Conservation (phyloP, 1,139 yeast species). For the Pichia sp. region DNA sequence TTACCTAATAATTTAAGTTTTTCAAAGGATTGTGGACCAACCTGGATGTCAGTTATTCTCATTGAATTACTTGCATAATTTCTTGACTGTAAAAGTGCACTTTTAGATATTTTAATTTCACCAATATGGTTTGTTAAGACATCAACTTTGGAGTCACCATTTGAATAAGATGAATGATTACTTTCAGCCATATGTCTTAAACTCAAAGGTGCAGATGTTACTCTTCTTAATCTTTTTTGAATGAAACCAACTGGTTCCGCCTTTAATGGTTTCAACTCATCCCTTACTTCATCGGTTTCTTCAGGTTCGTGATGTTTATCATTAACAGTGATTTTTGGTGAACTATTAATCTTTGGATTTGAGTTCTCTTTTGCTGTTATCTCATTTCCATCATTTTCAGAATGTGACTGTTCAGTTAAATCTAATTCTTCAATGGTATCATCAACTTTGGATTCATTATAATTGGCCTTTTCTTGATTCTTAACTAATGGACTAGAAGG, state of each 20-base stretch:
- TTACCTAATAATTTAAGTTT: constrained; percentile 83
- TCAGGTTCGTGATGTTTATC: constrained; percentile 6
- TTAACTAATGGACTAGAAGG: constrained; percentile 25
- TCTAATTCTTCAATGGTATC: constrained; percentile 19
- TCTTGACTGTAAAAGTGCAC: constrained; percentile 33
- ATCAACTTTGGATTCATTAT: not conserved
- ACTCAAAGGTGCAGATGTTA: constrained; percentile 75
- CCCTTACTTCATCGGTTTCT: constrained; percentile 14
- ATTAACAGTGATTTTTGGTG: not conserved
- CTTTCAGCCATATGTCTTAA: constrained; percentile 27
- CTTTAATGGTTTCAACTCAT: constrained; percentile 15
- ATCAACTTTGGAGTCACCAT: constrained; percentile 22
- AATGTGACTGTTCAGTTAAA: constrained; percentile 11
- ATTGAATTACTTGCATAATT: constrained; percentile 69
- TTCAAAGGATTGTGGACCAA: constrained; percentile 80
- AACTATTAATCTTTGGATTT: not conserved
- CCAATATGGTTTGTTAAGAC: constrained; percentile 50
- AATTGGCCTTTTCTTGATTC: not conserved
- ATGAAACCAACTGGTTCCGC: constrained; percentile 25
- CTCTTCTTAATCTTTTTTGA: constrained; percentile 58
- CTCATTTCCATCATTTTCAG: not conserved
- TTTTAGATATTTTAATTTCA: constrained; percentile 34
- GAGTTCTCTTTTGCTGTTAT: not conserved
- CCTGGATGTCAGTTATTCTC: constrained; percentile 70
- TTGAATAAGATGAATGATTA: constrained; percentile 1